Base-by-base conservation (phyloP, 331 rosid genomes). In the Quercus phellos region DNA sequence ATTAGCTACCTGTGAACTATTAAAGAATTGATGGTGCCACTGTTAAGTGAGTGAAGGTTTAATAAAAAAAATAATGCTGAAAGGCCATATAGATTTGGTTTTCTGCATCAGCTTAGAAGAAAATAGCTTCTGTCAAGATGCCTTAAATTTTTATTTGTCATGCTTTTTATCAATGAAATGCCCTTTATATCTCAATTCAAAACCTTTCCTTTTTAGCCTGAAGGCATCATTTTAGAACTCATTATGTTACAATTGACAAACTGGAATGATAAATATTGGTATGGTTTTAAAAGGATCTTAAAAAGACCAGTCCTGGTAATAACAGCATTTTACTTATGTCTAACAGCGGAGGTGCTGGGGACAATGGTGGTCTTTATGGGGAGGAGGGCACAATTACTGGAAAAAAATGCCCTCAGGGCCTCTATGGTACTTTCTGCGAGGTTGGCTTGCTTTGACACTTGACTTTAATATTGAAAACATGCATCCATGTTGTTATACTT, bases 361-460 rank as follows among this genome's bases (percentile, higher is more conserved):
- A 91, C 74, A 80, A 74, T 80, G 90, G 89, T 82, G 99, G 99
- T 63, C 80, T 5, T 78, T 75, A 82, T 77, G 99, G 99, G 66
- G 89, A 85, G 79, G 82, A 84, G 71, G 98, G 99, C 77, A 89
- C 96, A 56, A 76, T 87, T 67, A 90, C 98, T 30, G 99, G 99
- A 70, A 90, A 88, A 88, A 89, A 91, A 82, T 92, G 99, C 83
- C 99, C 98, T 8, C 74, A 86, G 90, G 99, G 99, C 67, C 99
- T 94, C 73, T 92, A 87, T 54, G 98, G 99, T 58, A 87, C 89
- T 71, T 94, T 89, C 83, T 94, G 99, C 58, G 77, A 83, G 96
- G 99, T 55, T 80, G 59, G 51, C 2, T 55, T 71, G 13, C 22
- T 16, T 51, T 74, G 35, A 75, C 84, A 70, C 53, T 70, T 72